These are phyloP conservation scores for Phylloporus arenicola DNA, from an alignment of 768 basidiomycete genomes.

Conservation along the genomic window DNA sequence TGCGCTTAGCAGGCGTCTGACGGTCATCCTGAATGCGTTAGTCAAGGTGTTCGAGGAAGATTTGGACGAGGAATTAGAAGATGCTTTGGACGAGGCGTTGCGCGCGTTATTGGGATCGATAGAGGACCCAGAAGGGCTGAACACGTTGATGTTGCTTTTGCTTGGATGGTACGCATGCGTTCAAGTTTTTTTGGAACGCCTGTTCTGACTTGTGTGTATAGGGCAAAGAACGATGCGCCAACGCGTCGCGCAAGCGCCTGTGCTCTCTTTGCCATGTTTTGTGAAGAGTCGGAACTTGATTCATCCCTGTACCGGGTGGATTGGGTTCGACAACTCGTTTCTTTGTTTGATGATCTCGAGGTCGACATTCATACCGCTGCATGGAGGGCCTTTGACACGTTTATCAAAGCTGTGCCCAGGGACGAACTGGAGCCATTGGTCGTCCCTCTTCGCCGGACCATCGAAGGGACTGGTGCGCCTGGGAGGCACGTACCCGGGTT, in stretches of 20 bases:
- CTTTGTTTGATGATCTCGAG: constrained; percentile 73
- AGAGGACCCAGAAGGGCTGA: constrained; percentile 80
- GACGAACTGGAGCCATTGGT: constrained; percentile 90
- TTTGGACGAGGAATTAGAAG: constrained; percentile 60
- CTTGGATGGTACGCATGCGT: constrained; percentile 71
- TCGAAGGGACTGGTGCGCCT: constrained; percentile 79
- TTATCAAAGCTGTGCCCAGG: constrained; percentile 87
- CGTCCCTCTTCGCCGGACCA: constrained; percentile 79
- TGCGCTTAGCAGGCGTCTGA: constrained; percentile 80
- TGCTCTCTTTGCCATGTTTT: constrained; percentile 74
- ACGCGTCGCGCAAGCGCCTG: constrained; percentile 74
- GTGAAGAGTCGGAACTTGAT: constrained; percentile 78
- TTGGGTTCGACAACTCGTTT: constrained; percentile 88
- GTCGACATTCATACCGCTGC: constrained; percentile 77
- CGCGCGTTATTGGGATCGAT: constrained; percentile 73
- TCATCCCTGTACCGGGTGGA: constrained; percentile 83
- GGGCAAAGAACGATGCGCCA: constrained; percentile 75
- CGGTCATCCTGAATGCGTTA: constrained; percentile 70
- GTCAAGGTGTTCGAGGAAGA: constrained; percentile 72
- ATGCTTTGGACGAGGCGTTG: constrained; percentile 71
- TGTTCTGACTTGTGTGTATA: constrained; percentile 24
- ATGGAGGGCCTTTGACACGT: constrained; percentile 75
- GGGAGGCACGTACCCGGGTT: constrained; percentile 81
- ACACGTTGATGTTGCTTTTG: constrained; percentile 82
- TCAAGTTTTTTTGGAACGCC: neutral